These are phyloP conservation scores for Acanthamoeba lenticulata DNA, from an alignment of 208 protist species.

Conservation along the genomic window DNA sequence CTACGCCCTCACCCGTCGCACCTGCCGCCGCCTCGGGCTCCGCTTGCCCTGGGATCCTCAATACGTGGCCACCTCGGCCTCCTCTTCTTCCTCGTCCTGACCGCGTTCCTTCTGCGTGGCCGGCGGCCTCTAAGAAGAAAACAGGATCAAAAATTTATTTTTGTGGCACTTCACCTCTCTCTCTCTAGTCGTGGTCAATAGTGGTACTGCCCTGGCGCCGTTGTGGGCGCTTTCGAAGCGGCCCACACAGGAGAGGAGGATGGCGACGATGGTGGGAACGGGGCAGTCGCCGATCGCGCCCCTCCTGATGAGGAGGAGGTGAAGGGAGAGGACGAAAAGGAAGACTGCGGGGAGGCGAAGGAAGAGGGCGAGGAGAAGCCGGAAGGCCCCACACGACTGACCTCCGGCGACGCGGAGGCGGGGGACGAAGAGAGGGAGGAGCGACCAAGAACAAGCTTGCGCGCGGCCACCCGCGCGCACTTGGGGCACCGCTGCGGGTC, in stretches of 20 bases:
- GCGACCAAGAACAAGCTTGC: neutral
- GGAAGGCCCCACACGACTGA: neutral
- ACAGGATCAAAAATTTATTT: no score
- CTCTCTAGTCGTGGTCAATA: no score
- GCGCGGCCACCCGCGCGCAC: neutral
- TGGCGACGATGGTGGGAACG: neutral
- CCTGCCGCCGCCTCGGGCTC: neutral
- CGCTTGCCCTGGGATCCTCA: neutral
- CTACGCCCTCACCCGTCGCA: neutral
- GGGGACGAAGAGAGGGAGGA: neutral
- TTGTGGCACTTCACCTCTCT: no score
- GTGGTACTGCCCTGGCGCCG: no score
- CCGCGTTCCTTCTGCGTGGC: no score
- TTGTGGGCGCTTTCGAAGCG: no score
- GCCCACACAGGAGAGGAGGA: no score
- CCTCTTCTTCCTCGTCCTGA: no score
- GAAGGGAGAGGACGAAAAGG: neutral
- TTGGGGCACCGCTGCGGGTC: conserved; percentile 16
- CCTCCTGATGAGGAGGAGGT: neutral
- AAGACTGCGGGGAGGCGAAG: neutral
- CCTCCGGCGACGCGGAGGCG: neutral
- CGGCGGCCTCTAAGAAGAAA: no score
- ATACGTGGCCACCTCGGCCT: no score
- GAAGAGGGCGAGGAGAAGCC: neutral
- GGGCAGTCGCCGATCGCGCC: neutral